phyloP scores from a whole-genome alignment of 768 basidiomycete genomes.

The Clitopilus passeckerianus region DNA sequence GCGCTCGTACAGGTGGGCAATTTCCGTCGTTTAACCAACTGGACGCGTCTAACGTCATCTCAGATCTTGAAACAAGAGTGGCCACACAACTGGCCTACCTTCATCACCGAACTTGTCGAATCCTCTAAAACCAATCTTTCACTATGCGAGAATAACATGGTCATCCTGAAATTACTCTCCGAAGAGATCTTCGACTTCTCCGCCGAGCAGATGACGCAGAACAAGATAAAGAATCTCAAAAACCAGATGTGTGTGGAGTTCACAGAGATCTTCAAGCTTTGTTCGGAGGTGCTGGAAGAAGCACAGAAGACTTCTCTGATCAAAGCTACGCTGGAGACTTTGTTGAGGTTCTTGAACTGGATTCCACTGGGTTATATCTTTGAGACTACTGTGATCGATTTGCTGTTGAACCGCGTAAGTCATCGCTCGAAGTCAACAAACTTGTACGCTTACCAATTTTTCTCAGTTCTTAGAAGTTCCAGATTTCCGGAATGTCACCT shows the following conservation, averaged over 20 bases:
- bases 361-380: constrained; percentile 99
- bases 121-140: constrained; percentile 95
- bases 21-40: constrained; percentile 2
- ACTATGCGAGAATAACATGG: constrained; percentile 99
- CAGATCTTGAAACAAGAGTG: constrained; percentile 99
- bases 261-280: constrained; percentile 96
- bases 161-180: constrained; percentile 93
- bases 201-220: constrained; percentile 97
- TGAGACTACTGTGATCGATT: constrained; percentile 95
- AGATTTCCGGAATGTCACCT: constrained; percentile 94
- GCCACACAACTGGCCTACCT: constrained; percentile 98
- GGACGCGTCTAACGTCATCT: constrained; percentile 9
- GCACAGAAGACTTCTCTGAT: constrained; percentile 95
- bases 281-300: constrained; percentile 93
- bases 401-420: constrained; percentile 85
- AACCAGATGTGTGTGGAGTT: constrained; percentile 98
- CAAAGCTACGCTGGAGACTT: constrained; percentile 90
- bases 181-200: constrained; percentile 99
- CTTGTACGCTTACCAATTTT: background rate
- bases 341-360: constrained; percentile 97
- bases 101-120: constrained; percentile 94
- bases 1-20: constrained; percentile 83
- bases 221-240: constrained; percentile 95
- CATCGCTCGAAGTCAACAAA: background rate
- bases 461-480: constrained; percentile 90